These are phyloP conservation scores for Lentithecium fluviatile DNA, from an alignment of 495 filamentous ascomycete genomes.

Conservation along the genomic window DNA sequence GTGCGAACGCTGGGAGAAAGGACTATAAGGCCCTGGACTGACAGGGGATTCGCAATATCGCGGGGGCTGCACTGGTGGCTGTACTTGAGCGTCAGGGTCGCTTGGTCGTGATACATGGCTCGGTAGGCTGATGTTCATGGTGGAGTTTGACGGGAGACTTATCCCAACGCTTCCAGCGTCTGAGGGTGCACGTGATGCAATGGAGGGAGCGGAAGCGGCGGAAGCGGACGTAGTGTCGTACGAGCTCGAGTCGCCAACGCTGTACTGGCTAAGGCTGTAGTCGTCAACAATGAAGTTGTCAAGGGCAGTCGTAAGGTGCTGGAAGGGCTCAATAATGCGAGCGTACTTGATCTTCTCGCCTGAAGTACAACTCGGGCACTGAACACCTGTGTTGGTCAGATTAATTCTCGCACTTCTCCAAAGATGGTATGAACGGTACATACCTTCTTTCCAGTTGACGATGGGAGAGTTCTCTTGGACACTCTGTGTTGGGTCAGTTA, in stretches of 20 bases:
- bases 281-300: conserved; percentile 24
- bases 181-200: conserved; percentile 5
- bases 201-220: too few relatives aligned
- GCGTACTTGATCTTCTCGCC: conserved; percentile 33
- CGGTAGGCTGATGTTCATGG: conserved; percentile 11
- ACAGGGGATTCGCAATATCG: conserved; percentile 24
- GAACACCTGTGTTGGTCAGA: conserved; percentile 7
- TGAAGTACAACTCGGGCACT: conserved; percentile 27
- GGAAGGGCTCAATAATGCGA: conserved; percentile 30
- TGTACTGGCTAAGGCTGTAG: conserved; percentile 30
- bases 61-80: conserved; percentile 6
- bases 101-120: conserved; percentile 15
- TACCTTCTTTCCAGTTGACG: conserved; percentile 35
- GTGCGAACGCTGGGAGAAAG: background rate
- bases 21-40: conserved; percentile 5
- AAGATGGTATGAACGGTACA: background rate
- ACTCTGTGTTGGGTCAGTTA: conserved; percentile 7
- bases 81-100: background rate
- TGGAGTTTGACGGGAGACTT: conserved; percentile 22
- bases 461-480: conserved; percentile 31
- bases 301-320: conserved; percentile 14
- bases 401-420: background rate
- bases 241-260: conserved; percentile 22
- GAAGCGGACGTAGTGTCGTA: conserved; percentile 24
- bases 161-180: conserved; percentile 12